These are phyloP conservation scores for Hibiscus syriacus DNA, from an alignment of 345 rosid genomes.

Conservation along the genomic window DNA sequence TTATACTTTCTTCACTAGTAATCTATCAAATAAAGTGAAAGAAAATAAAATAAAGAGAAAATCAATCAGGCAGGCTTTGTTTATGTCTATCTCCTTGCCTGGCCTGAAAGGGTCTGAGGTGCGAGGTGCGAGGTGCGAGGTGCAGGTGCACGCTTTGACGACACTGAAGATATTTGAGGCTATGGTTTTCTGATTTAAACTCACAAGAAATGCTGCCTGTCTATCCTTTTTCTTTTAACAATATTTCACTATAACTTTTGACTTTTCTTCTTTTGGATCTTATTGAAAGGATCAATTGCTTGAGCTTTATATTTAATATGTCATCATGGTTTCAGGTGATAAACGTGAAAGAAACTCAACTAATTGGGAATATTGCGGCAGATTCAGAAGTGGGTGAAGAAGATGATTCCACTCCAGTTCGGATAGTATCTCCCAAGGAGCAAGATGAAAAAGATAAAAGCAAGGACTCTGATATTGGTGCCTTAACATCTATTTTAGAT, in stretches of 20 bases:
- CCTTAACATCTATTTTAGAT: conserved; percentile 11
- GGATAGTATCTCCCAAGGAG: conserved; percentile 54
- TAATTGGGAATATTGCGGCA: conserved; percentile 55
- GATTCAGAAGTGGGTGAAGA: conserved; percentile 45
- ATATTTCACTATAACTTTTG: neutral
- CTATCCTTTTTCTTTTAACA: neutral
- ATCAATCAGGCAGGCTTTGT: too few relatives aligned
- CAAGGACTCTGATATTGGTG: conserved; percentile 9
- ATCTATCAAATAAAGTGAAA: too few relatives aligned
- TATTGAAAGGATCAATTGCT: neutral
- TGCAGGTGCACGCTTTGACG: too few relatives aligned
- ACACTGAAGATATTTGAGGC: neutral
- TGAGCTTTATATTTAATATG: neutral
- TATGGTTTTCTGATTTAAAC: neutral
- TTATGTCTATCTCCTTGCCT: too few relatives aligned
- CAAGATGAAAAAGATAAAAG: conserved; percentile 19
- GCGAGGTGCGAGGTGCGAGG: too few relatives aligned
- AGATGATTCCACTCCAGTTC: conserved; percentile 39
- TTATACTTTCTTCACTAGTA: too few relatives aligned
- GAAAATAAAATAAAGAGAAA: too few relatives aligned
- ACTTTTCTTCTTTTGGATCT: neutral
- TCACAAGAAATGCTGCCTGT: neutral
- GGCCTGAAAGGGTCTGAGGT: too few relatives aligned
- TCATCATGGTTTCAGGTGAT: conserved; percentile 54
- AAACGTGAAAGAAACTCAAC: conserved; percentile 63